Percentiles rank a stretch among this genome's conserved stretches.
Evolutionary conservation across 306 rosid species (phyloP).

Genomic region (Urtica urens): DNA sequence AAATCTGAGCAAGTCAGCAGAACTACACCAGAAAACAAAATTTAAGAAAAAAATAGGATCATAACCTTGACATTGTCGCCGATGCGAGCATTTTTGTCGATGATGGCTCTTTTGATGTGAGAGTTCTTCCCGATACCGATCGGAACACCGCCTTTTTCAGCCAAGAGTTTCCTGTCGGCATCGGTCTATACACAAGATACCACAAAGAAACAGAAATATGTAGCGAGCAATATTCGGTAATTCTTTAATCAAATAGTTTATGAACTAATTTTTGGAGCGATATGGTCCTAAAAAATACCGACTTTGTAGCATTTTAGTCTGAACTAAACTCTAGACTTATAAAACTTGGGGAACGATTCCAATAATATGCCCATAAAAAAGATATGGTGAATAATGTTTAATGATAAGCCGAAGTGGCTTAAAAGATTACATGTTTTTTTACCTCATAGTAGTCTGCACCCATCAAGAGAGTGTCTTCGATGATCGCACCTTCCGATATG

Average conservation of each 20-base stretch:
- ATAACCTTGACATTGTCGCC: constrained; percentile 84
- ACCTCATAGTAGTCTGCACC: constrained; percentile 99
- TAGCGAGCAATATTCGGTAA: too few species aligned
- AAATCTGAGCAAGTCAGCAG: too few species aligned
- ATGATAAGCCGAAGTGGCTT: too few species aligned
- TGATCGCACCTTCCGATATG: constrained; percentile 92
- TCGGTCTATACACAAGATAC: constrained; percentile 46
- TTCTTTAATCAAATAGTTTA: too few species aligned
- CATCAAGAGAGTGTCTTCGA: constrained; percentile 89
- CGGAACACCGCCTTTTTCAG: constrained; percentile 84
- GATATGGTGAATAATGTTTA: too few species aligned
- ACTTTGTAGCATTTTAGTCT: too few species aligned
- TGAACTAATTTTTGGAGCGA: too few species aligned
- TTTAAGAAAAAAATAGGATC: not conserved
- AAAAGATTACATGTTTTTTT: constrained; percentile 15
- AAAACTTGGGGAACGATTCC: constrained; percentile 3
- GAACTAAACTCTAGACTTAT: not conserved
- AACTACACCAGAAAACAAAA: not conserved
- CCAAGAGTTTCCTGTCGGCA: constrained; percentile 70
- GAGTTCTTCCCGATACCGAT: constrained; percentile 85
- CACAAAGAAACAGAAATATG: too few species aligned
- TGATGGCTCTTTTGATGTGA: constrained; percentile 91
- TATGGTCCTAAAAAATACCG: too few species aligned
- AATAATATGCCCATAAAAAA: too few species aligned
- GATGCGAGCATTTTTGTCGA: constrained; percentile 94